Base-by-base conservation (phyloP, 148 eudicot species). In the Arbutus unedo region DNA sequence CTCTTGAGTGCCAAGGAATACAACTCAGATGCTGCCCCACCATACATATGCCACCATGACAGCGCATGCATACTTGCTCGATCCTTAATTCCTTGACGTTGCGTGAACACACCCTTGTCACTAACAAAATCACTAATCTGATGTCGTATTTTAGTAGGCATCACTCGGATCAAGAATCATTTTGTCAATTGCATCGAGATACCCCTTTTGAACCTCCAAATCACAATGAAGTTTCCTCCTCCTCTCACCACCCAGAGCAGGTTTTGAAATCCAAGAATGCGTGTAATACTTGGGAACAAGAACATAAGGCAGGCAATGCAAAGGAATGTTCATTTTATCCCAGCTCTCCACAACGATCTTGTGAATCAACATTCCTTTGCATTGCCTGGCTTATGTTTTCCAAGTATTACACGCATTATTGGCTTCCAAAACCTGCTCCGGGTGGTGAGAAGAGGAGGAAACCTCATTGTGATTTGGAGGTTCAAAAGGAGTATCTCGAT, bases 301-400 rank as follows among this genome's bases (percentile, higher is more conserved):
- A 72, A 81, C 80, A 81, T 48, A 83, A 10, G 80, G 76, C 7
- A 77, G 44, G 25, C 80, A 86, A 83, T 86, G 80, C 50, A 81
- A 13, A 0, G 82, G 76, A 6, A 83, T 81, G 56, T 83, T 84
- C 84, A 86, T 81, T 55, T 55, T 55, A 5, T 55, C 59, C 19
- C 19, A 55, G 14, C 59, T 14, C 9, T 55, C 19, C 19, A 14
- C 19, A 8, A 13, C 59, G 3, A 15, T 8, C 4, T 55, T 14
- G 59, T 14, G 18, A 5, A 81, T 86, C 82, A 83, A 83, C 56
- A 81, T 83, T 5, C 68, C 85, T 0, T 18, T 81, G 49, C 82
- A 86, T 86, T 83, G 76, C 21, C 49, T 80, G 3, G 82, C 79
- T 14, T 83, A 47, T 83, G 79, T 81, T 71, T 13, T 82, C 82